Conservation (phyloP, 1,284 basidiomycete genomes). For the Cutaneotrichosporon sp. region DNA sequence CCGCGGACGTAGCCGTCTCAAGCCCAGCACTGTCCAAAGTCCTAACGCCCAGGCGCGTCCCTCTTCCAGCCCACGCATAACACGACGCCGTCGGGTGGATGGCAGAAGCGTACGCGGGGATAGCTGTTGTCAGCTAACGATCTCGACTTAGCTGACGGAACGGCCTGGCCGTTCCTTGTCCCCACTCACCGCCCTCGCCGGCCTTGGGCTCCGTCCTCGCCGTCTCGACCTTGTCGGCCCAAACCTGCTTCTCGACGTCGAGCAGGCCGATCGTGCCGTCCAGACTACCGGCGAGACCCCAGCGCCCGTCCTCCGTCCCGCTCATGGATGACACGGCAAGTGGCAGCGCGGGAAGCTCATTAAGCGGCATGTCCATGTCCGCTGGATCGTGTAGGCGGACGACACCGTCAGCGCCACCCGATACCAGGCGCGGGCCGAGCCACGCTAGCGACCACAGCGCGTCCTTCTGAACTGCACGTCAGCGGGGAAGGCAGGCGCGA, state of each 20-base stretch:
- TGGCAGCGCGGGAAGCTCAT: constrained; percentile 62
- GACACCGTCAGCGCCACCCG: constrained; percentile 41
- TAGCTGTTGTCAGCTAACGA: constrained; percentile 16
- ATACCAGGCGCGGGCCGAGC: constrained; percentile 28
- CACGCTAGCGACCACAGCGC: constrained; percentile 39
- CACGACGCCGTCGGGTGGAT: constrained; percentile 64
- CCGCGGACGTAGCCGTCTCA: constrained; percentile 50
- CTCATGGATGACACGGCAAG: constrained; percentile 69
- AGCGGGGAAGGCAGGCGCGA: background rate
- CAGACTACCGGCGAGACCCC: constrained; percentile 67
- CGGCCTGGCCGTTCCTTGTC: background rate
- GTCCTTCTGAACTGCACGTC: constrained; percentile 29
- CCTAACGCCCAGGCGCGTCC: constrained; percentile 58
- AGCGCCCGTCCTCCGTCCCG: constrained; percentile 58
- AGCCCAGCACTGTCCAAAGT: constrained; percentile 52
- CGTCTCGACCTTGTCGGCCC: constrained; percentile 64
- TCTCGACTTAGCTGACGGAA: background rate
- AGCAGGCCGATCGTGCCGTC: constrained; percentile 71
- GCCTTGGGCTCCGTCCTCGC: constrained; percentile 56
- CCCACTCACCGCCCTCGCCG: constrained; percentile 61
- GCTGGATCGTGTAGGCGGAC: constrained; percentile 47
- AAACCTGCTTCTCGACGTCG: constrained; percentile 59
- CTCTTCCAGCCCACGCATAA: constrained; percentile 71
- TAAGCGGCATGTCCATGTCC: constrained; percentile 57
- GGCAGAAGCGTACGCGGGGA: constrained; percentile 70